A percentile compares a stretch with the other conserved stretches of the same genome.
These are phyloP conservation scores for Citrus medica DNA, from an alignment of 345 rosid species.

Conservation along the genomic window DNA sequence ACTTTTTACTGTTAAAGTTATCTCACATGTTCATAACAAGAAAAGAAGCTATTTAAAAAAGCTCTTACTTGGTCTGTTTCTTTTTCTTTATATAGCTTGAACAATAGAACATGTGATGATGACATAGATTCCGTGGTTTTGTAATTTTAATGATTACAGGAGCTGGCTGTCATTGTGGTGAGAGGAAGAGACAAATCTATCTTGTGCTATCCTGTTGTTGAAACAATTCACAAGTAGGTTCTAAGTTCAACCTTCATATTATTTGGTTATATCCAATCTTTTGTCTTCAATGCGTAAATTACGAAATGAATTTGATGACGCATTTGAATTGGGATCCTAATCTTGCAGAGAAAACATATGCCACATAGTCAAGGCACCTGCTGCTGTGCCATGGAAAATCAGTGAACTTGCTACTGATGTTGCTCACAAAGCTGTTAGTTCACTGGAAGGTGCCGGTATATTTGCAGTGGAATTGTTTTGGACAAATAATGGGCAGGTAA, in stretches of 20 bases:
- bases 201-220: conserved; percentile 86
- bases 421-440: conserved; percentile 73
- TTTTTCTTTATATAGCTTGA: background rate
- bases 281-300: background rate
- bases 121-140: background rate
- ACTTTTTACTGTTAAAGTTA: no score
- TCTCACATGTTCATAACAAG: no score
- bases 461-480: conserved; percentile 96
- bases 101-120: background rate
- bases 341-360: conserved; percentile 83
- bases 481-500: conserved; percentile 78
- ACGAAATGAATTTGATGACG: background rate
- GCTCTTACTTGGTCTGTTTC: background rate
- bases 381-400: conserved; percentile 76
- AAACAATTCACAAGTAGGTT: conserved; percentile 85
- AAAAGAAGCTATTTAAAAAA: background rate
- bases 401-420: conserved; percentile 78
- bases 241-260: conserved; percentile 6
- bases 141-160: conserved; percentile 31
- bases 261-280: background rate
- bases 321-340: conserved; percentile 19
- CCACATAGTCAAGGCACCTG: conserved; percentile 94
- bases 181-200: conserved; percentile 87
- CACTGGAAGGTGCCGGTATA: conserved; percentile 92
- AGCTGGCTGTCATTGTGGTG: conserved; percentile 90